These are phyloP conservation scores for Dactylellina leptospora DNA, from an alignment of 2,329 filamentous ascomycete genomes.

Conservation along the genomic window DNA sequence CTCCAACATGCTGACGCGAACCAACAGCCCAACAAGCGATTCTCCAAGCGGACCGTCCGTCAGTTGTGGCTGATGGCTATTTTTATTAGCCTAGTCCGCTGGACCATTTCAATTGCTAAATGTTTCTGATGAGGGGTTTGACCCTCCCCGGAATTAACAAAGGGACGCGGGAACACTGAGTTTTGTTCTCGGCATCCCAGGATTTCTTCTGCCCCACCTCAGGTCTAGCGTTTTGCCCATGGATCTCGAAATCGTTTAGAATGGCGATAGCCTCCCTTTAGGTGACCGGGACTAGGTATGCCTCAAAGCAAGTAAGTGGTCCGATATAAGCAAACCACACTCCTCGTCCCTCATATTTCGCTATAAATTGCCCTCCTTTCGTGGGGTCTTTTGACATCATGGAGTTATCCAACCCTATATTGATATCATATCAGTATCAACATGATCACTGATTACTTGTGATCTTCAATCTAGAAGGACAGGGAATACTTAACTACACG, in stretches of 20 bases:
- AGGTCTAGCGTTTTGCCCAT: no score
- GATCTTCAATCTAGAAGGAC: constrained; percentile 34
- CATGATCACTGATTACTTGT: constrained; percentile 13
- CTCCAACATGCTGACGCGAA: no score
- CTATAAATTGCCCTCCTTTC: constrained; percentile 17
- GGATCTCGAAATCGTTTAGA: no score
- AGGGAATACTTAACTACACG: constrained; percentile 3
- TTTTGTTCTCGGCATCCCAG: background rate
- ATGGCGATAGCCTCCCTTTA: background rate
- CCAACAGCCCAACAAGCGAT: no score
- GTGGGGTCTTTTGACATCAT: constrained; percentile 5
- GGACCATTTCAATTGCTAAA: no score
- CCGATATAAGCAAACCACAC: constrained; percentile 33
- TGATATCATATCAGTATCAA: background rate
- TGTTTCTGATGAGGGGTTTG: constrained; percentile 1
- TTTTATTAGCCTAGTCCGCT: background rate
- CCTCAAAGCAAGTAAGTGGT: constrained; percentile 2
- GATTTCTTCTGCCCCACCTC: background rate
- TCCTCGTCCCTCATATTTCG: constrained; percentile 25
- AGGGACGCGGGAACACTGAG: background rate
- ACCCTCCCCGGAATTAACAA: background rate
- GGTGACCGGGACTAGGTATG: constrained; percentile 10
- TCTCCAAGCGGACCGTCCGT: no score
- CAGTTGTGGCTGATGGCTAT: background rate
- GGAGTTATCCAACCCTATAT: no score